Base-by-base conservation (phyloP, 2,329 filamentous ascomycete genomes). In the Fusarium algeriense region DNA sequence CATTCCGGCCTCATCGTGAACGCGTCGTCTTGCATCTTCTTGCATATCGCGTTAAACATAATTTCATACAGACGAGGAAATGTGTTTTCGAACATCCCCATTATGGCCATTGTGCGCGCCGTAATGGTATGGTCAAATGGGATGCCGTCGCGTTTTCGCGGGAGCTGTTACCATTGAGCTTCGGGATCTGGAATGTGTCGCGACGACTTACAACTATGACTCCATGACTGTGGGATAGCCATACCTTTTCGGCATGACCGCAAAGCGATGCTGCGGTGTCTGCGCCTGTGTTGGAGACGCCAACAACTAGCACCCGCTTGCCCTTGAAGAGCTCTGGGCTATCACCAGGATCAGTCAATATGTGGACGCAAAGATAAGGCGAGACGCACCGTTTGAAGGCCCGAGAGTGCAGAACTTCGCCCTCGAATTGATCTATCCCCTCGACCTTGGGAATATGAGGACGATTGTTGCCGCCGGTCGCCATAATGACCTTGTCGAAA, bases 241-340 rank as follows among this genome's bases (percentile, higher is more conserved):
- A 85, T 6, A 84, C 76, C 40, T 83, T 80, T 7, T 78, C 71
- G 2, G 81, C 81, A 11, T 80, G 73, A 0, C 76, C 75, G 0
- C 79, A 73, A 8, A 85, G 75, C 8, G 76, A 75, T 3, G 80
- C 63, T 15, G 75, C 75, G 0, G 76, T 76, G 28, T 79, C 78
- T 20, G 71, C 75, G 3, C 74, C 75, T 2, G 81, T 84, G 48
- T 81, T 82, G 19, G 81, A 81, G 30, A 85, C 71, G 9, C 84
- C 84, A 5, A 86, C 76, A 0, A 86, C 75, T 1, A 86, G 60
- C 4, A 86, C 82, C 13, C 76, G 82, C 67, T 85, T 82, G 10
- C 76, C 80, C 15, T 78, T 76, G 71, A 83, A 84, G 8, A 68
- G 54, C 7, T 77, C 71, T 1, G 76, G 73, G n/a, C 77, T 77